Base-by-base conservation (phyloP, 176 grass and related monocot species). In the Puccinellia tenuiflora region DNA sequence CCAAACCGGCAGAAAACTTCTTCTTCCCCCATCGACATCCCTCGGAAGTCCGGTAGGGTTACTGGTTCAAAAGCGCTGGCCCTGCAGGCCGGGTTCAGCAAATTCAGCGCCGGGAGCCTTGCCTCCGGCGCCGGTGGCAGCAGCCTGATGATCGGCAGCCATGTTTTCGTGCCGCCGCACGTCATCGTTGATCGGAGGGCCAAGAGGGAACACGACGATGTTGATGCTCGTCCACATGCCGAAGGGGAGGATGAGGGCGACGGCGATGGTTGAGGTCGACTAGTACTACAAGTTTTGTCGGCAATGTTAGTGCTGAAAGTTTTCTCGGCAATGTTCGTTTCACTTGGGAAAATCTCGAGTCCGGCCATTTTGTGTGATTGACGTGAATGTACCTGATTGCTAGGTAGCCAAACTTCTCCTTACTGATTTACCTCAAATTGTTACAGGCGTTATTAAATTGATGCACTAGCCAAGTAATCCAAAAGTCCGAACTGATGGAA, bases 21-120 rank as follows among this genome's bases (percentile, higher is more conserved):
- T 82, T 85, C 83, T 81, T 86, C 79, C 26, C 88, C 88, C 12
- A 83, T 90, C 66, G 84, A 86, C 46, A 86, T 90, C 66, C 79
- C 88, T 18, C 16, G 56, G 12, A 90, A 67, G 79, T 28, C 38
- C 45, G 39, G 78, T 3, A 54, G 14, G 11, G 63, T 63, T 3
- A 9, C 31, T 0, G 76, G 56, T n/a, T 42, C 67, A n/a, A 48
- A 7, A 17, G 9, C 33, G 10, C 13, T 3, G 31, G 43, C 69
- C 9, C 15, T 0, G 1, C 42, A 73, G 43, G 69, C 47, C 31
- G 61, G 65, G 3, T 72, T 78, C 73, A 79, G 79, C 73, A 83
- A 65, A 28, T n/a, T 73, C 48, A 9, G 78, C 34, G 50, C 4
- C n/a, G n/a, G n/a, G 18, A 89, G 82, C 70, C 20, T 22, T 34